phyloP scores from a whole-genome alignment of 352 stramenopile species.

The Peronospora destructor region DNA sequence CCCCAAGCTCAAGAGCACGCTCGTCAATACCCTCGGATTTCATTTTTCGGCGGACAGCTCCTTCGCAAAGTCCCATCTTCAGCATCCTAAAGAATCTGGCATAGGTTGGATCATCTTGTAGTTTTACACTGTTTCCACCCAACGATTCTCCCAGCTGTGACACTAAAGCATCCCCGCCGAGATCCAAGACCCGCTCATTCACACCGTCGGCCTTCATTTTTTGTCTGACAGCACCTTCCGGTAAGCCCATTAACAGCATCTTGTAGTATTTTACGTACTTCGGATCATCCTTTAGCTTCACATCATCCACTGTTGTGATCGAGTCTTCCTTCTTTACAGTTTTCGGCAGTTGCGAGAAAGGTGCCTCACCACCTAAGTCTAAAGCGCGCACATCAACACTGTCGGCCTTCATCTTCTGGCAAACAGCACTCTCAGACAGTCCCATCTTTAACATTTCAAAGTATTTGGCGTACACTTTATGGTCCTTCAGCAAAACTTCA shows the following conservation, averaged over 20 bases:
- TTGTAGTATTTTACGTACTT: constrained; percentile 88
- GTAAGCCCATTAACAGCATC: constrained; percentile 89
- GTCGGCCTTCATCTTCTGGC: constrained; percentile 78
- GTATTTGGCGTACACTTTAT: constrained; percentile 83
- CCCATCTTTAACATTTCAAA: constrained; percentile 93
- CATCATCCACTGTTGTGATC: constrained; percentile 1
- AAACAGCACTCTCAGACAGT: constrained; percentile 73
- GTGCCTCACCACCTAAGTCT: constrained; percentile 26
- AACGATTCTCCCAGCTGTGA: constrained; percentile 17
- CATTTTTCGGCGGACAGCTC: constrained; percentile 84
- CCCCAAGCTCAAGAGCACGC: constrained; percentile 49
- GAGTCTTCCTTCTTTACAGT: constrained; percentile 5
- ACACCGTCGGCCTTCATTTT: constrained; percentile 66
- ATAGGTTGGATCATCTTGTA: constrained; percentile 40
- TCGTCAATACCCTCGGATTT: constrained; percentile 43
- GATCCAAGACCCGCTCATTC: constrained; percentile 31
- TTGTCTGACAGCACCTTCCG: constrained; percentile 73
- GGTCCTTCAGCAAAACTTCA: constrained; percentile 37
- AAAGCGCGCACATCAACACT: constrained; percentile 37
- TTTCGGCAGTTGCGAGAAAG: constrained; percentile 11
- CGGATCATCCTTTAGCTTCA: constrained; percentile 53
- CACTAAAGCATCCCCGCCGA: constrained; percentile 31
- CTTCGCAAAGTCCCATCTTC: constrained; percentile 81
- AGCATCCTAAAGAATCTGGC: constrained; percentile 92
- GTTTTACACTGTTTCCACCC: constrained; percentile 12